A percentile compares a stretch with the other conserved stretches of the same genome.
Conservation (phyloP, 768 basidiomycete genomes). For the Xerocomellus amylosporus region DNA sequence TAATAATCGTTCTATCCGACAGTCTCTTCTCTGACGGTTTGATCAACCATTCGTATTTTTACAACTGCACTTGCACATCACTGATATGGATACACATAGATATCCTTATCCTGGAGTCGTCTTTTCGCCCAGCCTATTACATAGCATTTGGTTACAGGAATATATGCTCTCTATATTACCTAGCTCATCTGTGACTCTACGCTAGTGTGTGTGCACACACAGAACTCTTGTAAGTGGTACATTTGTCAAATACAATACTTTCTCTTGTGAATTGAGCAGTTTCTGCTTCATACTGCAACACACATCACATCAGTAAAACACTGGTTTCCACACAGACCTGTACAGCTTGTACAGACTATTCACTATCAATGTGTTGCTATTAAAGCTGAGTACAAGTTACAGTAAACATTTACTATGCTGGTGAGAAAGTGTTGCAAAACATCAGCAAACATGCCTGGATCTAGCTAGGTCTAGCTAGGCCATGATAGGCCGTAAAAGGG, state of each 20-base stretch:
- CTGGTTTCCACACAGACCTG: too few relatives aligned
- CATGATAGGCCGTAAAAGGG: too few relatives aligned
- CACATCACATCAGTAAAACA: too few relatives aligned
- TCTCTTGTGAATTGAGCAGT: background rate
- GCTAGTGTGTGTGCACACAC: background rate
- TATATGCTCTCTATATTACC: background rate
- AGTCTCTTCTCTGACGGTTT: background rate
- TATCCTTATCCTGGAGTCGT: background rate
- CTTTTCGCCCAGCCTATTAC: background rate
- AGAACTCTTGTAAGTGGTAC: background rate
- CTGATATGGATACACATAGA: background rate
- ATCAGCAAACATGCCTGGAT: too few relatives aligned
- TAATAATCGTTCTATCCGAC: background rate
- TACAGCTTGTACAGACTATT: too few relatives aligned
- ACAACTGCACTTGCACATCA: background rate
- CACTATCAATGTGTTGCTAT: too few relatives aligned
- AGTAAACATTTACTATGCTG: too few relatives aligned
- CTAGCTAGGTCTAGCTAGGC: too few relatives aligned
- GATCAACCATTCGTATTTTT: background rate
- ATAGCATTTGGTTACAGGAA: background rate
- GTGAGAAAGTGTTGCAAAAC: too few relatives aligned
- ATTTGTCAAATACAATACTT: background rate
- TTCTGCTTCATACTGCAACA: background rate
- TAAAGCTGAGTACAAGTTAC: too few relatives aligned
- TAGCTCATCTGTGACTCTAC: background rate